Conservation (phyloP, 257 asterid species). For the Striga asiatica region DNA sequence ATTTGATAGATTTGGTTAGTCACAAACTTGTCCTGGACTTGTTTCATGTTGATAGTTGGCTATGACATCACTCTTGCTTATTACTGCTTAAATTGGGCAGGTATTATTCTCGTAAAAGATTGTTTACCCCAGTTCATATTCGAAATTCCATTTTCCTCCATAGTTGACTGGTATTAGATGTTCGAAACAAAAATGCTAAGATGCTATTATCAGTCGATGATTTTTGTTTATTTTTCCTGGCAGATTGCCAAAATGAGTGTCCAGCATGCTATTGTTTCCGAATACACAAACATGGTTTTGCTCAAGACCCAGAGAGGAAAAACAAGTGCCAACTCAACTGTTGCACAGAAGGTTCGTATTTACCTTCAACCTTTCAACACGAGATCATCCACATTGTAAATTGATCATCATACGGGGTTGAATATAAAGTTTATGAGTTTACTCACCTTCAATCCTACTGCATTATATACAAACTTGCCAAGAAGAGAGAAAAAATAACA, state of each 20-base stretch:
- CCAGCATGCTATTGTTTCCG: constrained; percentile 44
- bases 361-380: constrained; percentile 5
- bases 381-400: neutral
- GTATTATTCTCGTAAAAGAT: too few species aligned
- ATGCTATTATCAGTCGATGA: constrained; percentile 11
- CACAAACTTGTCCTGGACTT: too few species aligned
- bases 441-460: too few species aligned
- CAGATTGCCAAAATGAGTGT: constrained; percentile 76
- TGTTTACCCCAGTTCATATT: neutral
- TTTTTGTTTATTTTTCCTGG: constrained; percentile 6
- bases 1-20: too few species aligned
- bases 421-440: too few species aligned
- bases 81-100: neutral
- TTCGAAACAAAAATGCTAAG: neutral
- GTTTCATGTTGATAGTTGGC: too few species aligned
- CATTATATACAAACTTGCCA: too few species aligned
- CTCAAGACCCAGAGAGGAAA: constrained; percentile 37
- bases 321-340: constrained; percentile 22
- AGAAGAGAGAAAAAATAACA: too few species aligned
- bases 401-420: too few species aligned
- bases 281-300: constrained; percentile 53
- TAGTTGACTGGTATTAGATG: neutral
- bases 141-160: neutral
- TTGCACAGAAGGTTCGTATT: constrained; percentile 32
- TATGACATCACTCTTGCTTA: neutral